phyloP scores from a whole-genome alignment of 2,329 filamentous ascomycete genomes.

The Fusarium nurragi region DNA sequence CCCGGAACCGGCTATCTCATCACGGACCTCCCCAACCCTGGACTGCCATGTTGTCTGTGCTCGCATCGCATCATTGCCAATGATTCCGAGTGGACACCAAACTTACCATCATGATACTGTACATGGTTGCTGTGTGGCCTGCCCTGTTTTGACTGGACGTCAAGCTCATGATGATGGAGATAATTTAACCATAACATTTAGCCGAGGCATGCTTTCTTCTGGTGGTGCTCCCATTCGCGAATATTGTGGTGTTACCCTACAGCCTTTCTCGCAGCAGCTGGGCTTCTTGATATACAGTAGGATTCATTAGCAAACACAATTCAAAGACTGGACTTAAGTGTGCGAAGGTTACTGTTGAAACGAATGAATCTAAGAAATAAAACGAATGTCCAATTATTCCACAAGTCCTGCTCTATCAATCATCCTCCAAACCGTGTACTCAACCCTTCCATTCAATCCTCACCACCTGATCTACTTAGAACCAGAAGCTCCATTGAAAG shows the following conservation, averaged over 20 bases:
- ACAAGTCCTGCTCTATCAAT: background rate
- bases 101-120: background rate
- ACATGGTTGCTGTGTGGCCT: slow-evolving; percentile 7
- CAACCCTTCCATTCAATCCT: background rate
- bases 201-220: background rate
- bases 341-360: background rate
- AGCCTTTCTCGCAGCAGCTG: background rate
- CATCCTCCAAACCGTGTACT: background rate
- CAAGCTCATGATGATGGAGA: background rate
- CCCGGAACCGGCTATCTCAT: slow-evolving; percentile 33
- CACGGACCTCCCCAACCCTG: slow-evolving; percentile 36
- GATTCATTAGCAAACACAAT: no score
- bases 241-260: background rate
- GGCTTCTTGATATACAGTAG: background rate
- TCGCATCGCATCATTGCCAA: slow-evolving; percentile 1
- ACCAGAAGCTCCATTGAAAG: slow-evolving; percentile 56
- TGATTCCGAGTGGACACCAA: background rate
- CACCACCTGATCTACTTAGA: background rate
- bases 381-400: slow-evolving; percentile 4
- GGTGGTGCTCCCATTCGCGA: background rate
- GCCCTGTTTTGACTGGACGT: background rate
- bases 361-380: slow-evolving; percentile 6
- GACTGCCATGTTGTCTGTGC: slow-evolving; percentile 43
- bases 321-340: background rate
- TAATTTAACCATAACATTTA: background rate